Conservation (phyloP, 2,329 filamentous ascomycete species). For the Drechslerella coelobrocha region DNA sequence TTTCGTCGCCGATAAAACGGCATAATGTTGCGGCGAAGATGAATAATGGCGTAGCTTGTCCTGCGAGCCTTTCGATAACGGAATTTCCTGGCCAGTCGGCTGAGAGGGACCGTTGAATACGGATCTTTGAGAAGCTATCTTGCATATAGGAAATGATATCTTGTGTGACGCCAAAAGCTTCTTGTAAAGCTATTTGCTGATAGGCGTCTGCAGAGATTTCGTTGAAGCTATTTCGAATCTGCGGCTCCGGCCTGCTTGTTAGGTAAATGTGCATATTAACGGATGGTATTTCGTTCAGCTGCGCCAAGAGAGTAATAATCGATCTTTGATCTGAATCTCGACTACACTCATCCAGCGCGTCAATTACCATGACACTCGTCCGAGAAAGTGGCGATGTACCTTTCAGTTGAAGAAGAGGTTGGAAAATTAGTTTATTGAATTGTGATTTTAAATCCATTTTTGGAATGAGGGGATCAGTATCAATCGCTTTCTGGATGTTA, state of each 20-base stretch:
- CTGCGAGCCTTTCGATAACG: slow-evolving; percentile 1
- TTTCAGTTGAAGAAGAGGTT: slow-evolving; percentile 5
- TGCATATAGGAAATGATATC: slow-evolving; percentile 59
- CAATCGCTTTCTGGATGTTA: neutral
- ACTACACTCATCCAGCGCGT: slow-evolving; percentile 58
- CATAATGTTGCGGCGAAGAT: slow-evolving; percentile 24
- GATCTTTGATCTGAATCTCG: slow-evolving; percentile 55
- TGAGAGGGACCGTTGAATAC: slow-evolving; percentile 17
- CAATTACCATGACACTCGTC: slow-evolving; percentile 55
- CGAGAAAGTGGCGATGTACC: neutral
- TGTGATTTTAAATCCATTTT: neutral
- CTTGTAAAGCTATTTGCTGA: slow-evolving; percentile 58
- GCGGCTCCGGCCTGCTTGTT: slow-evolving; percentile 60
- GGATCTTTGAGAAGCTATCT: slow-evolving; percentile 56
- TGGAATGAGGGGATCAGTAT: neutral
- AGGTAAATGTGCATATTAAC: slow-evolving; percentile 57
- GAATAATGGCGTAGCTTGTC: slow-evolving; percentile 26
- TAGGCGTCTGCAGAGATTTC: slow-evolving; percentile 53
- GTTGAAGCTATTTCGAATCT: slow-evolving; percentile 58
- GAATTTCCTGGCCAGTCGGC: slow-evolving; percentile 4
- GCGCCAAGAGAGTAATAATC: slow-evolving; percentile 56
- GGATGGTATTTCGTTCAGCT: slow-evolving; percentile 18
- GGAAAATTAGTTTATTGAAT: slow-evolving; percentile 8
- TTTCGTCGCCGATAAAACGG: slow-evolving; percentile 18
- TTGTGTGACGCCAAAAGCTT: slow-evolving; percentile 56